Percentiles rank a stretch among this genome's conserved stretches.
Conservation (phyloP, 1,139 yeast species). For the Yamadazyma taylorii region DNA sequence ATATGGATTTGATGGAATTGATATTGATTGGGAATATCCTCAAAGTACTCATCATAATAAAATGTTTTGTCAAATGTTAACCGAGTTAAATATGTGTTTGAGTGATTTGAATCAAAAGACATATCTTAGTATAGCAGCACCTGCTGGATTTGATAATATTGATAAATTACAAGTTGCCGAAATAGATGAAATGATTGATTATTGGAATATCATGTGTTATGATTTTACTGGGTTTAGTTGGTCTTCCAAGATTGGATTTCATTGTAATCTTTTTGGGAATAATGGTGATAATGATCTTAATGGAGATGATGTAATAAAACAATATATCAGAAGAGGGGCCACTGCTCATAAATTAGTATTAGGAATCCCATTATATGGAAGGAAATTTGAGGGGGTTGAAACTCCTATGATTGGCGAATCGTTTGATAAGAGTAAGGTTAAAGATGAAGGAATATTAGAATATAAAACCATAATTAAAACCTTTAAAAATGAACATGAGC, state of each 20-base stretch:
- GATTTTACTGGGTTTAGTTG: constrained; percentile 77
- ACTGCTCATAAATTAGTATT: constrained; percentile 56
- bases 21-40: constrained; percentile 95
- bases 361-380: constrained; percentile 90
- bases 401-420: constrained; percentile 35
- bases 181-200: constrained; percentile 58
- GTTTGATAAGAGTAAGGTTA: constrained; percentile 32
- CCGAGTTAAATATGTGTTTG: constrained; percentile 42
- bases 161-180: constrained; percentile 41
- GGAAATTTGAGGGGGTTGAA: constrained; percentile 54
- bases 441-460: constrained; percentile 50
- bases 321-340: constrained; percentile 46
- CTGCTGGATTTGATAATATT: constrained; percentile 57
- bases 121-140: constrained; percentile 73
- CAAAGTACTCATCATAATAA: constrained; percentile 43
- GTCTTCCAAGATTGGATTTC: constrained; percentile 63
- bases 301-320: constrained; percentile 49
- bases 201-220: constrained; percentile 90
- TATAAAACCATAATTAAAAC: constrained; percentile 34
- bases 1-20: constrained; percentile 85
- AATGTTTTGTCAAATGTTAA: constrained; percentile 46
- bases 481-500: constrained; percentile 49
- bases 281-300: constrained; percentile 46
- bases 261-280: constrained; percentile 61
- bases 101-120: constrained; percentile 23